Evolutionary conservation across 805 yeast genomes (phyloP).

Genomic region (Candida endomychidarum): DNA sequence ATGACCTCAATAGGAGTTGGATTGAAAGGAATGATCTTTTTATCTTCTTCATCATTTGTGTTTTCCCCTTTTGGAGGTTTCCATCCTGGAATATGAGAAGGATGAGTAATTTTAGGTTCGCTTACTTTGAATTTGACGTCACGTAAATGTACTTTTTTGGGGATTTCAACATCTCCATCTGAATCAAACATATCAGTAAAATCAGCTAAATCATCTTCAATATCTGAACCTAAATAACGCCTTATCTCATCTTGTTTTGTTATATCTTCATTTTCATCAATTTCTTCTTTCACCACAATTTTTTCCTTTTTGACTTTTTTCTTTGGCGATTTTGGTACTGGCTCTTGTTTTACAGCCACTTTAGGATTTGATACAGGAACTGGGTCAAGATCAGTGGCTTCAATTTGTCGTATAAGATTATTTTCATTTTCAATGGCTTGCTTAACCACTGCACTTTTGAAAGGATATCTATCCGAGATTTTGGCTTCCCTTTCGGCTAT

Average conservation of each 20-base stretch:
- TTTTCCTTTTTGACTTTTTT: slow-evolving; percentile 7
- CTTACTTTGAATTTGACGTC: slow-evolving; percentile 32
- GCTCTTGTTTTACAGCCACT: too few species aligned
- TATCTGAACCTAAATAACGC: slow-evolving; percentile 6
- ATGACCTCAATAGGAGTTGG: slow-evolving; percentile 29
- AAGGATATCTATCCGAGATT: slow-evolving; percentile 36
- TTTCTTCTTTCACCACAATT: slow-evolving; percentile 3
- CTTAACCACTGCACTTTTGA: slow-evolving; percentile 29
- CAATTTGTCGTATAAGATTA: slow-evolving; percentile 15
- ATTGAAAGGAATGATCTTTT: slow-evolving; percentile 22
- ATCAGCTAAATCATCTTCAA: slow-evolving; percentile 15
- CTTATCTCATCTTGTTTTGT: slow-evolving; percentile 3
- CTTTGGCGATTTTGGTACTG: too few species aligned
- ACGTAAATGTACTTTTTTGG: slow-evolving; percentile 21
- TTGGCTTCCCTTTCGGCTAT: slow-evolving; percentile 33
- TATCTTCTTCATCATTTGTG: slow-evolving; percentile 16
- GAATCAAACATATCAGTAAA: slow-evolving; percentile 11
- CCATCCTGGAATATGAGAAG: slow-evolving; percentile 46
- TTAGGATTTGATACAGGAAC: not conserved
- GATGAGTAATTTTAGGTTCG: slow-evolving; percentile 40
- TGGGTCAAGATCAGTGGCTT: not conserved
- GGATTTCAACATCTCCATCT: not conserved
- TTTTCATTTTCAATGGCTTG: slow-evolving; percentile 23
- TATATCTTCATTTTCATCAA: slow-evolving; percentile 3
- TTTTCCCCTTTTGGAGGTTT: slow-evolving; percentile 26